Evolutionary conservation across 306 rosid genomes (phyloP).

Genomic region (Delonix regia): DNA sequence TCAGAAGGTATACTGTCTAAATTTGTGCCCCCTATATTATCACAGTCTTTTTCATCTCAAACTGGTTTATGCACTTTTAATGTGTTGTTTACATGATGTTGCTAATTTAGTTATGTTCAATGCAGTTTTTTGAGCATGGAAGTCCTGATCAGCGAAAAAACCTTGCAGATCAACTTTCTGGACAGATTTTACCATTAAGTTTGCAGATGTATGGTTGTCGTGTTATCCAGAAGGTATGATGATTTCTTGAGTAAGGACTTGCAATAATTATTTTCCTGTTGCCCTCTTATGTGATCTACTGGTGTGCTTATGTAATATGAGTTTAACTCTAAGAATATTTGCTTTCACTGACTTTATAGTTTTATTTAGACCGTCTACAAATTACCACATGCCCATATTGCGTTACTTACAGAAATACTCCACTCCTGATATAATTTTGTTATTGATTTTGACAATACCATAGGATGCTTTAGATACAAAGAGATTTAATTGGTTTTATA

Average conservation of each 20-base stretch:
- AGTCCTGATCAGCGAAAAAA: constrained; percentile 61
- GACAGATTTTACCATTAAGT: constrained; percentile 62
- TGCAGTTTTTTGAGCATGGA: constrained; percentile 67
- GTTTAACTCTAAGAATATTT: neutral
- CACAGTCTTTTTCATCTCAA: neutral
- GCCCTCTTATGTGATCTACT: neutral
- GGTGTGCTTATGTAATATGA: neutral
- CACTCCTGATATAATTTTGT: neutral
- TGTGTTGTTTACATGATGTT: neutral
- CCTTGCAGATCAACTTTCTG: constrained; percentile 62
- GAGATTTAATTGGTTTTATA: neutral
- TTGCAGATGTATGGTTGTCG: constrained; percentile 85
- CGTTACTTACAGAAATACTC: neutral
- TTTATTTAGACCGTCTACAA: neutral
- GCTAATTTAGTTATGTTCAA: constrained; percentile 10
- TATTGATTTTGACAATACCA: neutral
- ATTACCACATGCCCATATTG: neutral
- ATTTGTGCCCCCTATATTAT: neutral
- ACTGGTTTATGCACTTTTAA: neutral
- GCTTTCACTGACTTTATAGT: neutral
- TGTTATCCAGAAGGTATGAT: constrained; percentile 74
- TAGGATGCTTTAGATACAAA: neutral
- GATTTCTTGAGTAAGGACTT: constrained; percentile 4
- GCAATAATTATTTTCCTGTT: neutral
- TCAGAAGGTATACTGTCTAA: constrained; percentile 59